Base-by-base conservation (phyloP, 768 basidiomycete species). In the Boletus rex-veris region DNA sequence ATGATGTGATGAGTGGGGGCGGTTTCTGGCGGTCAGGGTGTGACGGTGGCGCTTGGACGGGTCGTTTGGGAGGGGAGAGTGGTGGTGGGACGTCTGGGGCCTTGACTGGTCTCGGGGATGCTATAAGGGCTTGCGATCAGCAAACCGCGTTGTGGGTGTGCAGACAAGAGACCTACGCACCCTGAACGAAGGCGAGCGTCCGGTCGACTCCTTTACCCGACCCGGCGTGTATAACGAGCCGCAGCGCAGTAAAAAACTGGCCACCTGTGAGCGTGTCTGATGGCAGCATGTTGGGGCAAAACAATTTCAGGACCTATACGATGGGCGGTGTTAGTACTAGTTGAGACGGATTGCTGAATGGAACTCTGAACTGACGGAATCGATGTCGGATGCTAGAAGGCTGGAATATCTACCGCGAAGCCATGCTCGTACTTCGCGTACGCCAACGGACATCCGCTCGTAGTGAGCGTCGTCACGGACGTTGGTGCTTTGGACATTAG, bases 171-270 rank as follows among this genome's bases (percentile, higher is more conserved):
- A 54, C 3, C 7, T 7, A 50, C 80, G 54, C 59, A 88, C 90
- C 84, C 75, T 92, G 90, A 2, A 86, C 78, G 58, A 92, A 92
- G 0, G 85, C 88, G 28, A 91, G 76, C 7, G 74, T 74, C 41
- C 82, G 73, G 54, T 91, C 88, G 2, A 88, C 68, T 8, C 80
- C 77, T 53, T 79, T 81, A 11, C 88, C 87, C n/a, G 62, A 62
- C 61, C 81, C 77, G 35, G 74, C 80, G 50, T 91, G 88, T 7
- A 80, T 67, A 1, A 86, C 79, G 3, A 92, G 80, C 38, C 90
- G 72, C 21, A 90, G 71, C 0, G 79, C 83, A 8, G 88, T 88
- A 61, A 91, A 91, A 65, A 91, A 88, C 60, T 92, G 85, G 15
- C 85, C 84, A 1, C 84, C 83, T 10, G 76, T 75, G 33, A 92